Base-by-base conservation (phyloP, 129 eudicot genomes). In the Flaveria linearis region DNA sequence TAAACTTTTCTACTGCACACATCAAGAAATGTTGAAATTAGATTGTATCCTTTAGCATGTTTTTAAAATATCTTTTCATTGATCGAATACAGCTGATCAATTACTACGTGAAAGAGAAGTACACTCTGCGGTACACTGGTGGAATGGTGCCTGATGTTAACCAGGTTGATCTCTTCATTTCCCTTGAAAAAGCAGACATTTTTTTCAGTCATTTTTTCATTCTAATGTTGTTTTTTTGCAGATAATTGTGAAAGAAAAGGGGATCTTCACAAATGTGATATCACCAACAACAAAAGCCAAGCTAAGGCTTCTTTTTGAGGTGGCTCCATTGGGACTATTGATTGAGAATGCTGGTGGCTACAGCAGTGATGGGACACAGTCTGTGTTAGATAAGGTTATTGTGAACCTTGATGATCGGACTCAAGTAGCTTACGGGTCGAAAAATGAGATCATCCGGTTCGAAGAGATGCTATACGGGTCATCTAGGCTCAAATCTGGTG, bases 81-180 rank as follows among this genome's bases (percentile, higher is more conserved):
- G 49, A 60, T 75, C 23, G 16, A 57, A 62, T 41, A 20, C 96
- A 95, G 97, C 80, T 95, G 76, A 85, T 95, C 82, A 90, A 91
- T 85, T 91, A 91, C 85, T 95, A 95, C 25, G 92, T 95, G 5
- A 84, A 75, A 73, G 96, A 95, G 87, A 95, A 95, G 75, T 95
- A 91, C 94, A 95, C 99, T 39, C 84, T 95, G 83, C 53, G 99
- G 43, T 94, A 94, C 97, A 94, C 99, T 0, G 99, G 99, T 74
- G 99, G 99, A 86, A 94, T 94, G 99, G 99, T 95, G 75, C 99
- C 99, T 4, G 99, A 95, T 86, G 99, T 95, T 63, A 95, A 95
- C 85, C 99, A 95, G 99, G 99, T 95, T 17, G 6, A 72, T 72
- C 22, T 72, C 68, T 56, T 42, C 75, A 51, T 81, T 70, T 63